Conservation (phyloP, 2,329 filamentous ascomycete genomes). For the Clonostachys rosea region DNA sequence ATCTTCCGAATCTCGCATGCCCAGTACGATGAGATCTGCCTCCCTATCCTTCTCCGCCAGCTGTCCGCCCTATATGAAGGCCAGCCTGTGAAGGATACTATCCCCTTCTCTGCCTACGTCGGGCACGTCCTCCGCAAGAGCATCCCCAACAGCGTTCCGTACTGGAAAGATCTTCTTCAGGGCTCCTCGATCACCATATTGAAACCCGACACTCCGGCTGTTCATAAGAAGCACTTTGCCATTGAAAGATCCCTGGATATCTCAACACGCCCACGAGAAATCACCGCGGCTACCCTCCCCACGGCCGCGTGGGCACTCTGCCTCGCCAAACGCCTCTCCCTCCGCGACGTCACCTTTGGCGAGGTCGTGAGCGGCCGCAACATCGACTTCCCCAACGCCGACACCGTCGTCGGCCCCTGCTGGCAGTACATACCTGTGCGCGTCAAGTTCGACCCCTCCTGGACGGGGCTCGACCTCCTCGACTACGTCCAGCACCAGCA, state of each 20-base stretch:
- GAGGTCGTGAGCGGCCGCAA: conserved; percentile 63
- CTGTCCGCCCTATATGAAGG: conserved; percentile 42
- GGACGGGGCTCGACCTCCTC: conserved; percentile 48
- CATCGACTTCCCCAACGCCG: conserved; percentile 47
- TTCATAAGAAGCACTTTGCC: conserved; percentile 29
- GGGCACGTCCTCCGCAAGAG: conserved; percentile 30
- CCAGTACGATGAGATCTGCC: conserved; percentile 65
- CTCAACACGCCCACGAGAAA: conserved; percentile 41
- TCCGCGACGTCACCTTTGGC: conserved; percentile 58
- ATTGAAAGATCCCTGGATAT: conserved; percentile 38
- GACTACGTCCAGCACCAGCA: conserved; percentile 51
- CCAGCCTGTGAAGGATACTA: conserved; percentile 17
- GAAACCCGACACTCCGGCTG: conserved; percentile 28
- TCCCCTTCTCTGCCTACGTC: conserved; percentile 42
- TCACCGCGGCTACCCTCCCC: conserved; percentile 61
- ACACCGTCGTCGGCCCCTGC: conserved; percentile 58
- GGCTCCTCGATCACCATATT: conserved; percentile 46
- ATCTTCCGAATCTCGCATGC: conserved; percentile 62
- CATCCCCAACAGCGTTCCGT: conserved; percentile 46
- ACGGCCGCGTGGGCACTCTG: conserved; percentile 63
- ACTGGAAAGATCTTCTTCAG: conserved; percentile 56
- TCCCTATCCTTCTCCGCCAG: conserved; percentile 57
- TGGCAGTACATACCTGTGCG: conserved; percentile 65
- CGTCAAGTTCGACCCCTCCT: conserved; percentile 44
- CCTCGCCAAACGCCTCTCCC: conserved; percentile 47